Conservation (phyloP, 208 protist genomes). For the Leishmania guyanensis region DNA sequence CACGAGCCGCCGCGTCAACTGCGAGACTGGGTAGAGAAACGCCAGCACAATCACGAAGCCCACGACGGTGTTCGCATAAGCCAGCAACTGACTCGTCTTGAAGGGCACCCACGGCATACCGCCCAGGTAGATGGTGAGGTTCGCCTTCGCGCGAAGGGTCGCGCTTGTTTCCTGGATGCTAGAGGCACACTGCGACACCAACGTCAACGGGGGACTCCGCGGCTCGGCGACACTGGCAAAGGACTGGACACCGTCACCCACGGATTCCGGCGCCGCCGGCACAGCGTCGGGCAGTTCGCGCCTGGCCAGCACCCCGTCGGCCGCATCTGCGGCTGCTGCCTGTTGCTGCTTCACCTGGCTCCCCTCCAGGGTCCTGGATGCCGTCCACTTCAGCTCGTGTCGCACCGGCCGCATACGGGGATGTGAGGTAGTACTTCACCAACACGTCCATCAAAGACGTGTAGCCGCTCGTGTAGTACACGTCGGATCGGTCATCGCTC, state of each 20-base stretch:
- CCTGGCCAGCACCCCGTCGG: neutral
- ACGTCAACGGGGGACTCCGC: neutral
- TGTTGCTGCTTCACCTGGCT: neutral
- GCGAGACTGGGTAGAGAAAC: conserved; percentile 40
- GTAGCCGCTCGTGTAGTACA: conserved; percentile 73
- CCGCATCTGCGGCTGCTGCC: neutral
- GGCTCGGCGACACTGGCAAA: neutral
- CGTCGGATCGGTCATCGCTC: conserved; percentile 39
- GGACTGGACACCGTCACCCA: neutral
- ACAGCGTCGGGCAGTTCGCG: neutral
- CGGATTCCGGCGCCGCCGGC: neutral
- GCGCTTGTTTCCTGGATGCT: conserved; percentile 30
- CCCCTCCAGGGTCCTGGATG: neutral
- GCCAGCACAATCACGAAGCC: conserved; percentile 56
- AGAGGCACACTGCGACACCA: neutral
- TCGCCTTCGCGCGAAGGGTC: neutral
- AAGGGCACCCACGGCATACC: conserved; percentile 17
- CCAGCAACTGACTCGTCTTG: neutral
- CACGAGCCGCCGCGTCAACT: conserved; percentile 66
- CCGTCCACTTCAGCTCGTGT: neutral
- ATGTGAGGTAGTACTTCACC: conserved; percentile 51
- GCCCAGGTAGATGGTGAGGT: neutral
- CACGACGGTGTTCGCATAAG: conserved; percentile 19
- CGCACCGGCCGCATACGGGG: neutral
- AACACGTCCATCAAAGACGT: conserved; percentile 54